These are phyloP conservation scores for Zoysia japonica DNA, from an alignment of 176 grass and related monocot species.

Conservation along the genomic window DNA sequence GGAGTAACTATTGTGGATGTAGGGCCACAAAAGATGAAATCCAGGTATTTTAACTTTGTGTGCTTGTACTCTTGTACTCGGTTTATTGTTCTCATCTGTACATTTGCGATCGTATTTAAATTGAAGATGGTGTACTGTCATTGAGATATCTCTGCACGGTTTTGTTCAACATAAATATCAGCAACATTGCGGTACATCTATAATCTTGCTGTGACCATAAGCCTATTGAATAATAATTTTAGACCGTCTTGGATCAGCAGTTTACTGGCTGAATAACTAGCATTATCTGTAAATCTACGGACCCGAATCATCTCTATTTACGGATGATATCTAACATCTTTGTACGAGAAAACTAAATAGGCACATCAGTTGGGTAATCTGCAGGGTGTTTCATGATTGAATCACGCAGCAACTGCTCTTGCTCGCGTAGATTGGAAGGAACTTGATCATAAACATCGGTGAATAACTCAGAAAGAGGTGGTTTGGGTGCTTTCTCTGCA, in stretches of 20 bases:
- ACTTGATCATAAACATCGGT: slow-evolving; percentile 84
- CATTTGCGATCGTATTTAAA: not conserved
- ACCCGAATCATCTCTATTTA: slow-evolving; percentile 35
- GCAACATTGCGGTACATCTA: not conserved
- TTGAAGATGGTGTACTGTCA: not conserved
- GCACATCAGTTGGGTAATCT: slow-evolving; percentile 81
- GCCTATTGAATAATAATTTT: not conserved
- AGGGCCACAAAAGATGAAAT: not conserved
- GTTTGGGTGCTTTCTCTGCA: slow-evolving; percentile 77
- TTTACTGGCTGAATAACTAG: slow-evolving; percentile 12
- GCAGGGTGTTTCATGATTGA: slow-evolving; percentile 68
- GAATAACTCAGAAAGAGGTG: slow-evolving; percentile 67
- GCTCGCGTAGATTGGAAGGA: slow-evolving; percentile 74
- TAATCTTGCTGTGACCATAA: not conserved
- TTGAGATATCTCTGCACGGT: slow-evolving; percentile 8
- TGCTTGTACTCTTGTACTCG: not conserved
- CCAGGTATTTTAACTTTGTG: not conserved
- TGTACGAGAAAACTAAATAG: slow-evolving; percentile 42
- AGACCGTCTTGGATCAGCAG: slow-evolving; percentile 23
- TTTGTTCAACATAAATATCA: slow-evolving; percentile 8
- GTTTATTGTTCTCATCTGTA: not conserved
- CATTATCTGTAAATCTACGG: slow-evolving; percentile 27
- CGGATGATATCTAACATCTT: not conserved
- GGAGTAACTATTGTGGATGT: not conserved
- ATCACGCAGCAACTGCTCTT: slow-evolving; percentile 64